Conservation (phyloP, 495 filamentous ascomycete species). For the Xylaria nigripes region DNA sequence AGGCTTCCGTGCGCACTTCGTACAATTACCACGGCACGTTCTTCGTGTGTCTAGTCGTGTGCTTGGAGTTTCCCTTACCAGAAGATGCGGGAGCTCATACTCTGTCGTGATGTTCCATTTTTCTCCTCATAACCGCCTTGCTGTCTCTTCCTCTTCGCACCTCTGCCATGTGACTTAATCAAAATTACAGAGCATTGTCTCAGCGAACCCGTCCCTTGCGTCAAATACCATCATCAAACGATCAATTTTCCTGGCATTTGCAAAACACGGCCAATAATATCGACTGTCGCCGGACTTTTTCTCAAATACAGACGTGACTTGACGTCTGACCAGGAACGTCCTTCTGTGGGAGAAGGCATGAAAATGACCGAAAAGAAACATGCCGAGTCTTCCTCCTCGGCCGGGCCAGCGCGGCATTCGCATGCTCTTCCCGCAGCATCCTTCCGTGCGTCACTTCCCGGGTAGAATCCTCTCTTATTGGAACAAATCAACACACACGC, state of each 20-base stretch:
- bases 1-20: too few species aligned
- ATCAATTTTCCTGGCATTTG: too few species aligned
- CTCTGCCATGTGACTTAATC: conserved; percentile 6
- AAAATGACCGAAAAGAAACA: conserved; percentile 29
- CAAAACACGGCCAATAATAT: neutral
- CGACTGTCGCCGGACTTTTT: neutral
- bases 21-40: too few species aligned
- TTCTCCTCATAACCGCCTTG: neutral
- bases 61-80: too few species aligned
- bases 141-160: neutral
- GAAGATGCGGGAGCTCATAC: too few species aligned
- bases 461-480: neutral
- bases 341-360: conserved; percentile 13
- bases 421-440: conserved; percentile 40
- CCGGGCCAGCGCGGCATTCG: conserved; percentile 34
- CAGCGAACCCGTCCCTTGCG: neutral
- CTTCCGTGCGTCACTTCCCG: conserved; percentile 35
- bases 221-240: neutral
- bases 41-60: too few species aligned
- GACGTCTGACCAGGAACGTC: neutral
- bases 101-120: neutral
- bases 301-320: too few species aligned
- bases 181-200: neutral
- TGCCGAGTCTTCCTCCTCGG: conserved; percentile 28
- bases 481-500: neutral